Evolutionary conservation across 2,329 filamentous ascomycete genomes (phyloP).

Genomic region (Xylariaceae sp.): DNA sequence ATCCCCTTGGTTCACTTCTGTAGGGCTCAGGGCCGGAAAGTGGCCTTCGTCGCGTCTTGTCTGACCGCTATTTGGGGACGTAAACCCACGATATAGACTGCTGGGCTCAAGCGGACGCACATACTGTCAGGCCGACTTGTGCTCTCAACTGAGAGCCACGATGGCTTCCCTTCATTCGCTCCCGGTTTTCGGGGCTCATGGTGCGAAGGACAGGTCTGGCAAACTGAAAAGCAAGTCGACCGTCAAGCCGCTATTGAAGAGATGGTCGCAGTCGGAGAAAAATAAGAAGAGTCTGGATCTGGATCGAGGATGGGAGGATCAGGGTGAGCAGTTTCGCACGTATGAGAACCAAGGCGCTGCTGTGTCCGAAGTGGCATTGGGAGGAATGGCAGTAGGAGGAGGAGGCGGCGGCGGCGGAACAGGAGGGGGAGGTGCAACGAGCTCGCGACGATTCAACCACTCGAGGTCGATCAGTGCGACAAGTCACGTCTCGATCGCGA

Average conservation of each 20-base stretch:
- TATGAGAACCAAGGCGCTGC: constrained; percentile 18
- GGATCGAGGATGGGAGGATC: constrained; percentile 57
- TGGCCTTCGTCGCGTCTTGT: constrained; percentile 2
- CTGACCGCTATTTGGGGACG: constrained; percentile 2
- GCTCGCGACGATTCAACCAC: constrained; percentile 47
- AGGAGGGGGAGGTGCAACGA: constrained; percentile 9
- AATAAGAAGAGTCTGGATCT: constrained; percentile 62
- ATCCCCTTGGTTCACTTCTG: constrained; percentile 1
- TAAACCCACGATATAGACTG: constrained; percentile 14
- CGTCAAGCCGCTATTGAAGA: constrained; percentile 62
- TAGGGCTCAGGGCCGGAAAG: constrained; percentile 10
- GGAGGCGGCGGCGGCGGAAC: constrained; percentile 5
- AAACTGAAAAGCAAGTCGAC: constrained; percentile 46
- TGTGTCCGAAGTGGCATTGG: neutral
- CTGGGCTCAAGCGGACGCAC: neutral
- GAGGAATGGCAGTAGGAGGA: neutral
- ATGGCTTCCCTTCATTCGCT: constrained; percentile 37
- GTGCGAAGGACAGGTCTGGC: constrained; percentile 33
- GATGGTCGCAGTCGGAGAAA: constrained; percentile 45
- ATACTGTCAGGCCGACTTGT: neutral
- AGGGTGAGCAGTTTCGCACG: constrained; percentile 37
- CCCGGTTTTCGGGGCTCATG: constrained; percentile 25
- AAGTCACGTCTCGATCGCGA: constrained; percentile 54
- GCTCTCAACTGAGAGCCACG: constrained; percentile 4
- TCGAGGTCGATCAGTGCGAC: constrained; percentile 55